phyloP scores from a whole-genome alignment of 169 alveolate genomes.

The Perkinsus chesapeaki region DNA sequence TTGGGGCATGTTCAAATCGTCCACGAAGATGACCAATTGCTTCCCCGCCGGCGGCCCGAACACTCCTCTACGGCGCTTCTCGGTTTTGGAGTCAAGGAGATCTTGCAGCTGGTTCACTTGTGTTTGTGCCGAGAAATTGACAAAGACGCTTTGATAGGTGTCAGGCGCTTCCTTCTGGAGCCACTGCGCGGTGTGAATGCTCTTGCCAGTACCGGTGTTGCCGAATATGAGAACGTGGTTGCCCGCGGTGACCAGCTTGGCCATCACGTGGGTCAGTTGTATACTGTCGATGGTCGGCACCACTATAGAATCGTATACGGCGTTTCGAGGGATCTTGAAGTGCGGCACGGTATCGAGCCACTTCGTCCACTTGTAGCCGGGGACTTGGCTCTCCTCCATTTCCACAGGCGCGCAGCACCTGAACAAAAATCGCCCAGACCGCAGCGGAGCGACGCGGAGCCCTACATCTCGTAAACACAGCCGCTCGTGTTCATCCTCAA shows the following conservation, averaged over 20 bases:
- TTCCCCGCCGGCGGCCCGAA: conserved; percentile 86
- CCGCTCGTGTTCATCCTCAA: not conserved
- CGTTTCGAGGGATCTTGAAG: conserved; percentile 57
- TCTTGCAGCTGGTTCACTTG: conserved; percentile 82
- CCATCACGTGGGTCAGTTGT: conserved; percentile 60
- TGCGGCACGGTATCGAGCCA: conserved; percentile 68
- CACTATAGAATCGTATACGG: conserved; percentile 71
- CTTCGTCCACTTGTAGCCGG: conserved; percentile 44
- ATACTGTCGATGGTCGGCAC: conserved; percentile 85
- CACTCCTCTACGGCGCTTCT: conserved; percentile 78
- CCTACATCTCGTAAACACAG: not conserved
- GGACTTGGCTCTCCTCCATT: not conserved
- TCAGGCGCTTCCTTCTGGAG: conserved; percentile 68
- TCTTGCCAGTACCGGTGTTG: conserved; percentile 86
- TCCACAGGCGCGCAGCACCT: not conserved
- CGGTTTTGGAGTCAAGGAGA: conserved; percentile 71
- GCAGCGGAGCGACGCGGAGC: not conserved
- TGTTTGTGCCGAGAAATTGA: conserved; percentile 87
- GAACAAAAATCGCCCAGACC: not conserved
- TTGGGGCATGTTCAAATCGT: conserved; percentile 89
- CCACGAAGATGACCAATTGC: conserved; percentile 77
- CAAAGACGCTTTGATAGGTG: conserved; percentile 51
- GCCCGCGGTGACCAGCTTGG: conserved; percentile 57
- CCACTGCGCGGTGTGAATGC: conserved; percentile 59
- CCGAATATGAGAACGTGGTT: conserved; percentile 79